A percentile compares a stretch with the other conserved stretches of the same genome.
Evolutionary conservation across 345 rosid genomes (phyloP).

Genomic region (Hibiscus tridactylites): DNA sequence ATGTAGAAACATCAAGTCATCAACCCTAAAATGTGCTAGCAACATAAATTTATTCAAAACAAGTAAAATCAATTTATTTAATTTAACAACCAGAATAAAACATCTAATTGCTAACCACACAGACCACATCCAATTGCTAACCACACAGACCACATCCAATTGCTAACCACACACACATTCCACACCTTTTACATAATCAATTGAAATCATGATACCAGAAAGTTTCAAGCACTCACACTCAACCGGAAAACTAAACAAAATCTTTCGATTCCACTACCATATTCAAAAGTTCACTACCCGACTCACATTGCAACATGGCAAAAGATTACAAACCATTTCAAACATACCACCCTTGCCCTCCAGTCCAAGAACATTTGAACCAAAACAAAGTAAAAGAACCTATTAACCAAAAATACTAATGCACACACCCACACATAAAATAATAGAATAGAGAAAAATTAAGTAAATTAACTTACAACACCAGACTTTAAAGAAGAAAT

Average conservation of each 20-base stretch:
- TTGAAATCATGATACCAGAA: not conserved
- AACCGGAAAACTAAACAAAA: too few species aligned
- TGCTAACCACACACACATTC: not conserved
- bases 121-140: not conserved
- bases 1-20: constrained; percentile 1
- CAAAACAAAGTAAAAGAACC: not conserved
- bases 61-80: not conserved
- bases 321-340: too few species aligned
- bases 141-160: not conserved
- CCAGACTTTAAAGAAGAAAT: constrained; percentile 63
- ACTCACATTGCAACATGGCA: not conserved
- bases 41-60: not conserved
- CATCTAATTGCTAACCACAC: not conserved
- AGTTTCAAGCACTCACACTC: not conserved
- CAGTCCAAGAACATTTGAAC: not conserved
- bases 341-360: not conserved
- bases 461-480: constrained; percentile 39
- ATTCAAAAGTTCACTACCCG: not conserved
- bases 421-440: constrained; percentile 7
- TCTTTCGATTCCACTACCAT: too few species aligned
- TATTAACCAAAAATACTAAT: too few species aligned
- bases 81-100: not conserved
- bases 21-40: not conserved
- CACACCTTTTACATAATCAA: not conserved
- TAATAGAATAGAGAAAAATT: constrained; percentile 11